Evolutionary conservation across 2,329 filamentous ascomycete genomes (phyloP), one percentile per base, ranked within the genome.

Genomic region (Xylariaceae sp.): DNA sequence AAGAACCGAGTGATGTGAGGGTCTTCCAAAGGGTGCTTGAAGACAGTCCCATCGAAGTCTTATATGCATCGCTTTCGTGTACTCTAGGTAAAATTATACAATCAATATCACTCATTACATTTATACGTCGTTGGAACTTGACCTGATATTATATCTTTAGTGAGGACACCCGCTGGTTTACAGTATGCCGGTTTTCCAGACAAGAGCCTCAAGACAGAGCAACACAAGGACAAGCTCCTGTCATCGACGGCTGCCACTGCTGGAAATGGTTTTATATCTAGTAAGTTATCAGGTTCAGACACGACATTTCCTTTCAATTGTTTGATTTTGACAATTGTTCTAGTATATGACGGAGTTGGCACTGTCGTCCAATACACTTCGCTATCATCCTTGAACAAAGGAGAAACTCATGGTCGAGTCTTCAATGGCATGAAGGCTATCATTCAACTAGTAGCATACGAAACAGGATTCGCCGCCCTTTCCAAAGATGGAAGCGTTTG

Each of bases 21-120:
- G 48, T 55, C 1, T 81, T 82, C 48, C 63, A 62, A 35, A 65
- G 65, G 40, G 56, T 77, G 5, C 55, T 79, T 4, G 48, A 51
- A 12, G 67, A 64, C 14, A 42, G 60, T 4, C 25, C 49, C 6
- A 66, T 80, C 29, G 55, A 53, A 27, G 35, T 47, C 16, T 53
- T 46, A 22, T 54, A 49, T 50, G 46, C 58, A 6, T 54, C 55
- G 6, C 40, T 63, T 21, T 69, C 70, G 3, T 75, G 69, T 47
- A 81, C 75, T 2, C 49, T 71, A 22, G 70, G 78, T 79, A 62
- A 56, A 68, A n/a, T n/a, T n/a, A n/a, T n/a, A n/a, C n/a, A n/a
- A n/a, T n/a, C n/a, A n/a, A n/a, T n/a, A n/a, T n/a, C n/a, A n/a
- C n/a, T n/a, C n/a, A n/a, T n/a, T 58, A 38, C 29, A 35, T 34